A percentile compares a stretch with the other conserved stretches of the same genome.
phyloP scores from a whole-genome alignment of 2,329 filamentous ascomycete genomes.

The Dryadomyces sulphureus region DNA sequence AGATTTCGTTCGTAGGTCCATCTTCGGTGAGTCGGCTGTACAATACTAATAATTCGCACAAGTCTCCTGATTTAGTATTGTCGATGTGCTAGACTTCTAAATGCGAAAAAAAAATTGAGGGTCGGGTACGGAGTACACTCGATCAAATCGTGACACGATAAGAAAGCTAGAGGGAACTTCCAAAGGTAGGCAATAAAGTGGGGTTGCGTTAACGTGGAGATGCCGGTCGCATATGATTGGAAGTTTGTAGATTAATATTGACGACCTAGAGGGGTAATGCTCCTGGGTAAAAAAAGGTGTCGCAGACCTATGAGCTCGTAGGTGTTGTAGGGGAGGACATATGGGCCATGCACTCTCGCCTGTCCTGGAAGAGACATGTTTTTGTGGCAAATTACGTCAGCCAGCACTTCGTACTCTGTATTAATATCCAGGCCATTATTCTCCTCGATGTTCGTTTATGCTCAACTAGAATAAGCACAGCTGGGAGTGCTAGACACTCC shows the following conservation, averaged over 20 bases:
- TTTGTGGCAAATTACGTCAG: no score
- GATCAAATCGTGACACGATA: neutral
- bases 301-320: no score
- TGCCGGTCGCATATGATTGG: neutral
- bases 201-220: constrained; percentile 1
- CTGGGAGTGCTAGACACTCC: constrained; percentile 35
- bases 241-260: neutral
- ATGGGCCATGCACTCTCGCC: no score
- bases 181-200: neutral
- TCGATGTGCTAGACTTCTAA: no score
- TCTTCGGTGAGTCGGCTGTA: neutral
- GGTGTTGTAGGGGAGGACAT: no score
- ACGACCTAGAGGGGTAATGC: neutral
- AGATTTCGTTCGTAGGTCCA: neutral
- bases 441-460: no score
- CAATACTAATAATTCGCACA: neutral
- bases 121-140: no score
- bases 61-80: no score
- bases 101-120: no score
- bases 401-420: no score
- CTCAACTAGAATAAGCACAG: constrained; percentile 40
- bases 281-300: neutral
- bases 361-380: no score
- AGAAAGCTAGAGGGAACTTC: neutral
- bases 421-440: no score